Base-by-base conservation (phyloP, 2,329 filamentous ascomycete genomes). In the Aspergillus ochraceoroseus region DNA sequence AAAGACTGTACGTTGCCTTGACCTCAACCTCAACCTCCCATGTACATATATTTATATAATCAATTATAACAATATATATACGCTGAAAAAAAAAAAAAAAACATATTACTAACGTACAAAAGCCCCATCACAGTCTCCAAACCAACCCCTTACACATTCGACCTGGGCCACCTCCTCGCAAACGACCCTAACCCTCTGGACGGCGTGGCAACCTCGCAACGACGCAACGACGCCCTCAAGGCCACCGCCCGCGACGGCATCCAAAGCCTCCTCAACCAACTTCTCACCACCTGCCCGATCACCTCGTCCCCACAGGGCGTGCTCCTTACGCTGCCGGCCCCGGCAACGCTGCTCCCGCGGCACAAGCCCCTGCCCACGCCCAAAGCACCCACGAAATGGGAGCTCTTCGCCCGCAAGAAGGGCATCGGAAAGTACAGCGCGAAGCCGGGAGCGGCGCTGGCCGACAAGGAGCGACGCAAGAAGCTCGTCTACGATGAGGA, bases 351-450 rank as follows among this genome's bases (percentile, higher is more conserved):
- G 0, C 74, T 96, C 3, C 92, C 92, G 15, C 84, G 92, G 54
- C 89, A 95, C 71, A 96, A 98, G 67, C 87, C 87, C 7, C 73
- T 96, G 6, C 92, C 92, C 1, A 76, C 80, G 41, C 77, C 81
- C 53, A 92, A 89, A 70, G 73, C 82, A 42, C 83, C 83, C 53
- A 96, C 90, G 44, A 95, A 88, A 66, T 98, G 92, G 92, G 83
- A 95, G 72, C 80, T 83, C 59, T 98, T 98, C 71, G 92, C 92
- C 31, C 84, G 82, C 66, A 94, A 94, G 79, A 94, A 95, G 76
- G 92, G 92, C 41, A 96, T 98, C 37, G 69, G 69, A 70, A 86
- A 85, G 71, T 80, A 82, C 67, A 94, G 89, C 77, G 84, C 79
- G 52, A 79, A 60, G 41, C 57, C 65, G 12, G 67, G 66, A n/a